These are phyloP conservation scores for Geosmithia flava DNA, from an alignment of 2,329 filamentous ascomycete genomes.

Conservation along the genomic window DNA sequence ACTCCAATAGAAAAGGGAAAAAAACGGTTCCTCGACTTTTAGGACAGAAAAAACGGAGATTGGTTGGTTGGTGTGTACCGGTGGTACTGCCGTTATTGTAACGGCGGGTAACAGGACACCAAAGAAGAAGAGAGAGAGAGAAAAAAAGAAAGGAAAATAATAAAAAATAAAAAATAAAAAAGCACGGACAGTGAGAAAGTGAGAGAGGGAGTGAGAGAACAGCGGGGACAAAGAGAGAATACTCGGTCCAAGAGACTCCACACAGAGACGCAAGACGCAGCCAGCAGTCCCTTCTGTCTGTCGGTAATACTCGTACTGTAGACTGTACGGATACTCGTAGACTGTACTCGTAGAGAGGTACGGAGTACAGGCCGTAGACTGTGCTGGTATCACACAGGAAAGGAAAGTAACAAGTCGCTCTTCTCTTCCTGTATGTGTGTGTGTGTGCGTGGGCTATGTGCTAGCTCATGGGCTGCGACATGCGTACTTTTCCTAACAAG, in stretches of 20 bases:
- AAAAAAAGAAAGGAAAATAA: neutral
- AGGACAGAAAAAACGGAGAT: neutral
- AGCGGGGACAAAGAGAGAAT: neutral
- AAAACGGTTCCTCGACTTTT: too few species aligned
- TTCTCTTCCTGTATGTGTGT: too few species aligned
- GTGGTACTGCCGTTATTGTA: neutral
- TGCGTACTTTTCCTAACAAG: neutral
- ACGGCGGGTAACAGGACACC: neutral
- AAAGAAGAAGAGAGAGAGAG: neutral
- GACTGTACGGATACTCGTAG: too few species aligned
- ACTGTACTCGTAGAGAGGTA: too few species aligned
- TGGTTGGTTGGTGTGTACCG: neutral
- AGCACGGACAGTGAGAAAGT: neutral
- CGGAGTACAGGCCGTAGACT: too few species aligned
- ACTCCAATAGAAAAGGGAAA: too few species aligned
- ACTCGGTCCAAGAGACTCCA: too few species aligned
- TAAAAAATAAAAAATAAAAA: neutral
- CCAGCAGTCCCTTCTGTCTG: too few species aligned
- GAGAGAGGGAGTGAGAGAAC: neutral
- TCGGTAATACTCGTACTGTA: neutral
- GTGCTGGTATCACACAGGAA: too few species aligned
- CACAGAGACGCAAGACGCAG: too few species aligned
- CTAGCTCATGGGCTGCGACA: neutral
- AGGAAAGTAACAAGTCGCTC: too few species aligned
- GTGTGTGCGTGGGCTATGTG: neutral